phyloP scores from a whole-genome alignment of 2,329 filamentous ascomycete species.

The Botrytis tulipae region DNA sequence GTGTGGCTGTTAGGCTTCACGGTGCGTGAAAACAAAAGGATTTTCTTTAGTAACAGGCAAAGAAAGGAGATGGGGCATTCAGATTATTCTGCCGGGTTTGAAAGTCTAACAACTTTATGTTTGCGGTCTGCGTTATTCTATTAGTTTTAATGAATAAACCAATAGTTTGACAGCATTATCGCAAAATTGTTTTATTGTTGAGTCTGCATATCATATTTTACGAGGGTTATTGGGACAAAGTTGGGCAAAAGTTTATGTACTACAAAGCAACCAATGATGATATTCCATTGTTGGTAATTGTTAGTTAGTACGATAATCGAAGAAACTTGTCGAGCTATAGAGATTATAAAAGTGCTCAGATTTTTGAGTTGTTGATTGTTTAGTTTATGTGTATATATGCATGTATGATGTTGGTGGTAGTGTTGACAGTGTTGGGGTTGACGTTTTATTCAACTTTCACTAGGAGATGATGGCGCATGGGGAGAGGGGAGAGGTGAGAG shows the following conservation, averaged over 20 bases:
- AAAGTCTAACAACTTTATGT: background rate
- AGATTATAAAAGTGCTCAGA: background rate
- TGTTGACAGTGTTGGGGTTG: too few relatives aligned
- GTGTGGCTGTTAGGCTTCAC: constrained; percentile 25
- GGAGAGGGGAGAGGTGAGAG: background rate
- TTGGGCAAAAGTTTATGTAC: background rate
- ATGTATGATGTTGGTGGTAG: background rate
- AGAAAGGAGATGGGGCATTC: background rate
- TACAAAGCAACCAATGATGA: background rate
- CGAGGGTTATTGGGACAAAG: background rate
- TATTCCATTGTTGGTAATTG: background rate
- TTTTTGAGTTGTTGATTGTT: background rate
- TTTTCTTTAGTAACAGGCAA: background rate
- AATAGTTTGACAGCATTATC: background rate
- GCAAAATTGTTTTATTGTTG: background rate
- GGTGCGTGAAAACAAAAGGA: background rate
- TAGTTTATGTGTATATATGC: background rate
- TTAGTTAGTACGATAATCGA: background rate
- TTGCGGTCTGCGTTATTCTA: background rate
- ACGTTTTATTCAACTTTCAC: background rate
- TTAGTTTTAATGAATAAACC: background rate
- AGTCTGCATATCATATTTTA: background rate
- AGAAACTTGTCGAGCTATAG: background rate
- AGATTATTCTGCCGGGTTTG: background rate
- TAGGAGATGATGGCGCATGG: background rate